These are phyloP conservation scores for Apium graveolens DNA, from an alignment of 129 eudicot genomes.

Conservation along the genomic window DNA sequence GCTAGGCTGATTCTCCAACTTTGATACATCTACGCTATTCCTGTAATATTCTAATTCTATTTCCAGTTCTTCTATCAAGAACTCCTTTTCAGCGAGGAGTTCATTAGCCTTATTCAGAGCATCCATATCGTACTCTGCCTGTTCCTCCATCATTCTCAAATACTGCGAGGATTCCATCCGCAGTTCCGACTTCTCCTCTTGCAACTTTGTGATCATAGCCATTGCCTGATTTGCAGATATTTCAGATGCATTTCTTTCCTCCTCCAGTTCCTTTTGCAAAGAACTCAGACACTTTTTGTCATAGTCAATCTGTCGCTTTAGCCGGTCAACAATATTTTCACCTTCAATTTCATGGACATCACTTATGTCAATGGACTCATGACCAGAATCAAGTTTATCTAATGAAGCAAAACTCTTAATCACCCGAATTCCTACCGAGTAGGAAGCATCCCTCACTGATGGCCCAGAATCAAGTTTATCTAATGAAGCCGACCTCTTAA, in stretches of 20 bases:
- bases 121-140: constrained; percentile 82
- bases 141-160: constrained; percentile 94
- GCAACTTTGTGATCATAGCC: constrained; percentile 92
- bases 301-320: constrained; percentile 53
- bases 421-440: constrained; percentile 13
- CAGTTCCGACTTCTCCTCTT: constrained; percentile 81
- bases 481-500: constrained; percentile 22
- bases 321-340: constrained; percentile 41
- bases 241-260: constrained; percentile 79
- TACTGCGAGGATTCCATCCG: constrained; percentile 83
- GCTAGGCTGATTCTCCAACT: constrained; percentile 1
- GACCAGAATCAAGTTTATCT: constrained; percentile 34
- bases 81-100: constrained; percentile 68
- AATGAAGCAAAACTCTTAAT: constrained; percentile 21
- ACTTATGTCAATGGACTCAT: constrained; percentile 36
- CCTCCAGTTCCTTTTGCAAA: constrained; percentile 67
- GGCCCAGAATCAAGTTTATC: constrained; percentile 34
- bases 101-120: constrained; percentile 79
- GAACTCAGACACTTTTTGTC: constrained; percentile 34
- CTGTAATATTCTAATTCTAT: constrained; percentile 48
- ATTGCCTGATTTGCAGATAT: constrained; percentile 80
- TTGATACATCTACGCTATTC: constrained; percentile 31
- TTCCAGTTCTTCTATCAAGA: constrained; percentile 65
- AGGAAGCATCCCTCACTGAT: constrained; percentile 16
- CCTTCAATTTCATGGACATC: constrained; percentile 41